phyloP scores from a whole-genome alignment of 2,329 filamentous ascomycete genomes.

The Penicillium sp. region DNA sequence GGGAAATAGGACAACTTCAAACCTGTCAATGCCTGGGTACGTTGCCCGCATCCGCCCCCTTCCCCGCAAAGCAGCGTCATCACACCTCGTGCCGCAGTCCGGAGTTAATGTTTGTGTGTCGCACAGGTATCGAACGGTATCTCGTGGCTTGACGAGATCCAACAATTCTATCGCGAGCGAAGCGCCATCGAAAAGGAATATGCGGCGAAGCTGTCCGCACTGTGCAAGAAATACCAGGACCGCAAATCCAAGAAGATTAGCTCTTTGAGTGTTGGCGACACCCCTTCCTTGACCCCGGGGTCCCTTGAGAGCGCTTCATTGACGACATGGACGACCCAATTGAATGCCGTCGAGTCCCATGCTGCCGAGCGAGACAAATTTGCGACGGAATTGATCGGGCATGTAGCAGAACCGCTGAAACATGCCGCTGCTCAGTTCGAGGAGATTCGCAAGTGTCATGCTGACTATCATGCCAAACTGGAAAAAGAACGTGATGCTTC shows the following conservation, averaged over 20 bases:
- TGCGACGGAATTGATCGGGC: conserved; percentile 73
- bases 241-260: conserved; percentile 92
- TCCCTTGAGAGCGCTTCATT: conserved; percentile 95
- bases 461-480: conserved; percentile 84
- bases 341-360: conserved; percentile 84
- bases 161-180: conserved; percentile 95
- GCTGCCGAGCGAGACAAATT: conserved; percentile 89
- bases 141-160: conserved; percentile 92
- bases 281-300: conserved; percentile 87
- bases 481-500: conserved; percentile 85
- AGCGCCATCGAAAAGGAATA: conserved; percentile 97
- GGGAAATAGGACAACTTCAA: conserved; percentile 87
- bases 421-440: conserved; percentile 75
- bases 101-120: conserved; percentile 26
- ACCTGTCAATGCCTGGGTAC: conserved; percentile 84
- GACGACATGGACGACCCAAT: conserved; percentile 94
- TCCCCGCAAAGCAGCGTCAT: conserved; percentile 20
- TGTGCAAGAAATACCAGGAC: conserved; percentile 97
- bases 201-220: conserved; percentile 77
- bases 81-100: conserved; percentile 13
- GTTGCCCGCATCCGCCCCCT: conserved; percentile 30
- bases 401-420: conserved; percentile 86
- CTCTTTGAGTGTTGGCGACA: conserved; percentile 88
- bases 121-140: conserved; percentile 77
- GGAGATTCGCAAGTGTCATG: conserved; percentile 87